Base-by-base conservation (phyloP, 2,329 filamentous ascomycete species). In the Cladosporium oxysporum region DNA sequence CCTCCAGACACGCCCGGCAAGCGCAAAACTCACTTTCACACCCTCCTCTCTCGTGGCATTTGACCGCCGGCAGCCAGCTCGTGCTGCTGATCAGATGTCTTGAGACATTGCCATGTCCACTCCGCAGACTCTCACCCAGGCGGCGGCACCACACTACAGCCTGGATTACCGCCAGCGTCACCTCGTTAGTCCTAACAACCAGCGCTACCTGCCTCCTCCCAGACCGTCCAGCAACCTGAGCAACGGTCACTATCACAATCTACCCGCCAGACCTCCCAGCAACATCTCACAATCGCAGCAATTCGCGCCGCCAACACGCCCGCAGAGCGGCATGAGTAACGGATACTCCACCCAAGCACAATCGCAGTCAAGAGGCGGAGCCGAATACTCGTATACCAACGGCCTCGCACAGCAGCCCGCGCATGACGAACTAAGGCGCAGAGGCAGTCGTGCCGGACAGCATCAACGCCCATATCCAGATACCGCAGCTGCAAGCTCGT, bases 191-290 rank as follows among this genome's bases (percentile, higher is more conserved):
- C 73, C 72, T 11, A 68, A 69, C 58, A 68, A 70, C 58, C 73
- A 76, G 62, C 74, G 75, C 58, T 74, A 74, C 53, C 68, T 76
- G 6, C 74, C 74, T 67, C 73, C 72, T 33, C 74, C 74, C 53
- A 68, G 75, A 52, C 74, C 74, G 16, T 75, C 71, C 62, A 75
- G 73, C 66, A 76, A 75, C 66, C 44, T 72, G 58, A 74, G 71
- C 66, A 71, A 71, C 67, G 72, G 73, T 65, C 74, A 76, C 66
- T 70, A 74, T 49, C 69, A 71, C 31, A 74, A 71, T 53, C 73
- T 75, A 21, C 73, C 74, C 23, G 70, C 74, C n/a, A 66, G 74
- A 49, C 73, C 74, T 11, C 72, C 73, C 21, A 76, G 74, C 69
- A 75, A 74, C 64, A 68, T 74, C 52, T 73, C 73, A 41, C 69